Evolutionary conservation across 331 rosid genomes (phyloP).

Genomic region (Telfairia occidentalis): DNA sequence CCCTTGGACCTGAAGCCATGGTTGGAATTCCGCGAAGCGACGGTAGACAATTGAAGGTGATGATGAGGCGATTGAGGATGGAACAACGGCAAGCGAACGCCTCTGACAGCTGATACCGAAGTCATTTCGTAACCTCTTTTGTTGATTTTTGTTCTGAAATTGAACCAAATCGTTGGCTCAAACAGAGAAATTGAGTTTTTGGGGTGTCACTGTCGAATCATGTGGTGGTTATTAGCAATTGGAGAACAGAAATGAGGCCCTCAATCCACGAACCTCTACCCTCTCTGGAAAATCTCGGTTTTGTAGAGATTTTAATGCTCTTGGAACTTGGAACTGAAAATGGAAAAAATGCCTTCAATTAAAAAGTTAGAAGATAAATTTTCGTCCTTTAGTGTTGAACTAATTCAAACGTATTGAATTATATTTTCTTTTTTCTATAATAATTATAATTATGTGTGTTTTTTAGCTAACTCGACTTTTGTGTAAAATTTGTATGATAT

Average conservation of each 20-base stretch:
- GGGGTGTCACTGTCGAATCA: not conserved
- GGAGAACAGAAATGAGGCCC: not conserved
- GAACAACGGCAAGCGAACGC: constrained; percentile 30
- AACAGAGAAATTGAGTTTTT: not conserved
- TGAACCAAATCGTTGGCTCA: not conserved
- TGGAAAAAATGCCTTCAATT: not conserved
- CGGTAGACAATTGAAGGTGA: constrained; percentile 6
- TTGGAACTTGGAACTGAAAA: no score
- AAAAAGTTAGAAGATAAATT: not conserved
- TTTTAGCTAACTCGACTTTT: no score
- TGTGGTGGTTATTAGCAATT: not conserved
- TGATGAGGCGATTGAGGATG: constrained; percentile 23
- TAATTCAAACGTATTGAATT: no score
- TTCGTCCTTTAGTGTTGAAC: no score
- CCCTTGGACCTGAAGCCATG: constrained; percentile 24
- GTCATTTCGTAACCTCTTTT: constrained; percentile 31
- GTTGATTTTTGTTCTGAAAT: not conserved
- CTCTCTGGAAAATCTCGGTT: not conserved
- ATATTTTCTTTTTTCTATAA: no score
- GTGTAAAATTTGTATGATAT: no score
- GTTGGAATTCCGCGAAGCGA: constrained; percentile 15
- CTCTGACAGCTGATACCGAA: constrained; percentile 57
- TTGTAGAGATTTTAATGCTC: not conserved
- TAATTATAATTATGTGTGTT: no score
- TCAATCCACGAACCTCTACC: not conserved